Percentiles rank a stretch among this genome's conserved stretches.
phyloP scores from a whole-genome alignment of 352 stramenopile species.

The Phytophthora multivora region DNA sequence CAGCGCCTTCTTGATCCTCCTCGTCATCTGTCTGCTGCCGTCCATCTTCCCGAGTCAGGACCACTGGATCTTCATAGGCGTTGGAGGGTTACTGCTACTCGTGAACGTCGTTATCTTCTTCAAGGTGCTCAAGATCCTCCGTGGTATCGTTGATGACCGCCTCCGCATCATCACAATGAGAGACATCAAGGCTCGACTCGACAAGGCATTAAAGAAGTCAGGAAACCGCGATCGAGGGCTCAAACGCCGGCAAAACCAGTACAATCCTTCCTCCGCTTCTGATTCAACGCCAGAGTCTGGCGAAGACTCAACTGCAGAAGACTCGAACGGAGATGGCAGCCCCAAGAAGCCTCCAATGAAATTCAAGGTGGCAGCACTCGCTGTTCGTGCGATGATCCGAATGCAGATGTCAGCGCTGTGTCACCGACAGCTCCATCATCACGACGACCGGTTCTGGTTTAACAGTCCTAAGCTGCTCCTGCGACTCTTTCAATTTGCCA shows the following conservation, averaged over 20 bases:
- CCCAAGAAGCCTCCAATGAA: slow-evolving; percentile 29
- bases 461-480: slow-evolving; percentile 71
- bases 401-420: slow-evolving; percentile 91
- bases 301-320: slow-evolving; percentile 19
- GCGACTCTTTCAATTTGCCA: slow-evolving; percentile 85
- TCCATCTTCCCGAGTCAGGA: slow-evolving; percentile 65
- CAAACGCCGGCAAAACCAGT: neutral
- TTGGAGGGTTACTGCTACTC: slow-evolving; percentile 55
- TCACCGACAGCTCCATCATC: slow-evolving; percentile 80
- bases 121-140: slow-evolving; percentile 83
- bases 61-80: slow-evolving; percentile 78
- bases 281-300: slow-evolving; percentile 20
- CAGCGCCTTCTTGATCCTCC: slow-evolving; percentile 77
- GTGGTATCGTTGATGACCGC: slow-evolving; percentile 84
- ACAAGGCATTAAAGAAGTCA: slow-evolving; percentile 24
- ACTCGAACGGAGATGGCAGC: slow-evolving; percentile 19
- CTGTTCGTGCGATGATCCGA: slow-evolving; percentile 72
- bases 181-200: slow-evolving; percentile 62
- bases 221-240: slow-evolving; percentile 2
- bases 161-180: slow-evolving; percentile 67
- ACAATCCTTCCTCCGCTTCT: slow-evolving; percentile 4
- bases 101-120: slow-evolving; percentile 85
- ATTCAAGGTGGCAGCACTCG: slow-evolving; percentile 63
- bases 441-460: slow-evolving; percentile 88
- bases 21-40: slow-evolving; percentile 73